phyloP scores from a whole-genome alignment of 306 rosid species.

The Lagenaria siceraria region DNA sequence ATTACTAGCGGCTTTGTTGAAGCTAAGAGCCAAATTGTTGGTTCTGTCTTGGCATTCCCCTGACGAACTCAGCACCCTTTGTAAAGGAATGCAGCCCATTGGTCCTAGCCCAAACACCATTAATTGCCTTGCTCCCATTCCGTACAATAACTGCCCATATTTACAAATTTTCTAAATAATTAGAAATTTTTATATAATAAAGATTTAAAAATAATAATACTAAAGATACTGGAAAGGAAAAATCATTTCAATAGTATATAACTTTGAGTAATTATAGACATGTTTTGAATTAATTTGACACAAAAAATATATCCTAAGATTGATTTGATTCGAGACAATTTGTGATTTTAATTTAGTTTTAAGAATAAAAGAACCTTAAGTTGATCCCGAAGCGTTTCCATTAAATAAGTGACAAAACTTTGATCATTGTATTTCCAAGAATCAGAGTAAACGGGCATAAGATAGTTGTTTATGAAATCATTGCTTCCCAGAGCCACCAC shows the following conservation, averaged over 20 bases:
- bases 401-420: conserved; percentile 49
- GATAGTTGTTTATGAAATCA: conserved; percentile 86
- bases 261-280: no score
- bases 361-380: conserved; percentile 1
- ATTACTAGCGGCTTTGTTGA: conserved; percentile 49
- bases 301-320: no score
- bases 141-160: conserved; percentile 50
- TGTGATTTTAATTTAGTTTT: no score
- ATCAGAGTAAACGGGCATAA: conserved; percentile 80
- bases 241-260: no score
- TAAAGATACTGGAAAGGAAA: no score
- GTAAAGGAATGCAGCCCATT: conserved; percentile 93
- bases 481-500: conserved; percentile 92
- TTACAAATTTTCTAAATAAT: no score
- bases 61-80: conserved; percentile 61
- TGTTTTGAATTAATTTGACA: no score
- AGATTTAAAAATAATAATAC: no score
- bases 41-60: conserved; percentile 49
- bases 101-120: conserved; percentile 88
- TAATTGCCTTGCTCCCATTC: conserved; percentile 69
- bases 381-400: conserved; percentile 51
- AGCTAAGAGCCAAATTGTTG: conserved; percentile 64
- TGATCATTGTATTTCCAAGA: conserved; percentile 87
- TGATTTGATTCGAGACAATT: no score
- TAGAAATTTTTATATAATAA: no score